Evolutionary conservation across 495 filamentous ascomycete species (phyloP).

Genomic region (Cercophora scortea): DNA sequence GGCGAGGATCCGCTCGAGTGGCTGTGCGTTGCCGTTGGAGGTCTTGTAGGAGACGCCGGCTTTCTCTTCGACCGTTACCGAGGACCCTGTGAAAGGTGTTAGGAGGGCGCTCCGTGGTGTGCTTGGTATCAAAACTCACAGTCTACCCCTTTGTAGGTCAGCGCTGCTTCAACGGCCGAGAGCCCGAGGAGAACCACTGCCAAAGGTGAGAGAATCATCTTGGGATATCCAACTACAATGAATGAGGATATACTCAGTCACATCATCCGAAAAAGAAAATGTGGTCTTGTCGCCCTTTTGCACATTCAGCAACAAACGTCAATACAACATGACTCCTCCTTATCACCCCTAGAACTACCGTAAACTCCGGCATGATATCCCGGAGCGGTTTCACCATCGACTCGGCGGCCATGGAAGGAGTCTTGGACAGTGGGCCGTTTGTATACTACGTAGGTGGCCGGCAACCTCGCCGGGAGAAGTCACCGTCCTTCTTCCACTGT

Average conservation of each 20-base stretch:
- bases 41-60: constrained; percentile 54
- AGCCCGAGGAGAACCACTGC: constrained; percentile 11
- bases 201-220: constrained; percentile 12
- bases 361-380: constrained; percentile 2
- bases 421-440: background rate
- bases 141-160: constrained; percentile 62
- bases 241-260: background rate
- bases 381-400: background rate
- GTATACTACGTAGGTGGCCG: too few relatives aligned
- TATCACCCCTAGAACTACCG: background rate
- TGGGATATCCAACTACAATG: background rate
- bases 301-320: too few relatives aligned
- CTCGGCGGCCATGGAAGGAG: background rate
- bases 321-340: too few relatives aligned
- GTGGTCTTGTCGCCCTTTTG: too few relatives aligned
- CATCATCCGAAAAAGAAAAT: too few relatives aligned
- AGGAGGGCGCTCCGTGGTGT: too few relatives aligned
- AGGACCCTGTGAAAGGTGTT: constrained; percentile 33
- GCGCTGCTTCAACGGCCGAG: constrained; percentile 28
- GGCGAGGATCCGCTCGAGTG: constrained; percentile 56
- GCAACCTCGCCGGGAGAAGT: background rate
- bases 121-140: constrained; percentile 23
- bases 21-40: constrained; percentile 38
- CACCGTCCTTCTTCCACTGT: background rate
- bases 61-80: constrained; percentile 55